Conservation (phyloP, 2,329 filamentous ascomycete genomes). For the Fusarium setosum region DNA sequence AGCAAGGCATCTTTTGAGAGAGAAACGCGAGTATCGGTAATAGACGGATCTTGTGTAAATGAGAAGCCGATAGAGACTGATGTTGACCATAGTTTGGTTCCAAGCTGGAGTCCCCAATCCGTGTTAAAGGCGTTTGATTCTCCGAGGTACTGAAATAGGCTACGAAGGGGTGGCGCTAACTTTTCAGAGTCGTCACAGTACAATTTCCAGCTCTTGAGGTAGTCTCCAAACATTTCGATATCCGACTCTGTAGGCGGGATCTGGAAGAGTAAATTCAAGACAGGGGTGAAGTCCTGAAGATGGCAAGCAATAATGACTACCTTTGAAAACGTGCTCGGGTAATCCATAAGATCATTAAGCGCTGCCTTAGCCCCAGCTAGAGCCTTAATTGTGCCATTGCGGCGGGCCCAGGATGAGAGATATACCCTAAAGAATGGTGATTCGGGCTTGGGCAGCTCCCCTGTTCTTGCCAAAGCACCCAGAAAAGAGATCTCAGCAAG, state of each 20-base stretch:
- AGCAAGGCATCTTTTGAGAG: neutral
- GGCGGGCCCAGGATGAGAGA: neutral
- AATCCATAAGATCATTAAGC: too few species aligned
- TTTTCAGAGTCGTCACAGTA: neutral
- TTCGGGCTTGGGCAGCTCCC: neutral
- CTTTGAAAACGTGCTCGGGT: too few species aligned
- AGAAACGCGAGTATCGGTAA: neutral
- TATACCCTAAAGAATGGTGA: neutral
- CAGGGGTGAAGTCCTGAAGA: neutral
- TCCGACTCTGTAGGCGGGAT: neutral
- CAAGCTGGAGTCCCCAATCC: neutral
- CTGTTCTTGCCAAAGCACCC: too few species aligned
- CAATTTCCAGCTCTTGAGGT: neutral
- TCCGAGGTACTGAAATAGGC: neutral
- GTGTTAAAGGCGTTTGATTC: neutral
- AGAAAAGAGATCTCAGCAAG: neutral
- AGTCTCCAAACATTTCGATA: neutral
- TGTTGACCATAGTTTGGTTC: neutral
- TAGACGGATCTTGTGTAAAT: neutral
- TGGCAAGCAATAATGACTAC: neutral
- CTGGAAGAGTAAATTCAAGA: neutral
- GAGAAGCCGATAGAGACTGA: neutral
- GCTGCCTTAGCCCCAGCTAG: too few species aligned
- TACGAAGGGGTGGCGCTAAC: neutral
- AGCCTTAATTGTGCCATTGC: neutral